Base-by-base conservation (phyloP, 495 filamentous ascomycete species). In the Tuber aestivum region DNA sequence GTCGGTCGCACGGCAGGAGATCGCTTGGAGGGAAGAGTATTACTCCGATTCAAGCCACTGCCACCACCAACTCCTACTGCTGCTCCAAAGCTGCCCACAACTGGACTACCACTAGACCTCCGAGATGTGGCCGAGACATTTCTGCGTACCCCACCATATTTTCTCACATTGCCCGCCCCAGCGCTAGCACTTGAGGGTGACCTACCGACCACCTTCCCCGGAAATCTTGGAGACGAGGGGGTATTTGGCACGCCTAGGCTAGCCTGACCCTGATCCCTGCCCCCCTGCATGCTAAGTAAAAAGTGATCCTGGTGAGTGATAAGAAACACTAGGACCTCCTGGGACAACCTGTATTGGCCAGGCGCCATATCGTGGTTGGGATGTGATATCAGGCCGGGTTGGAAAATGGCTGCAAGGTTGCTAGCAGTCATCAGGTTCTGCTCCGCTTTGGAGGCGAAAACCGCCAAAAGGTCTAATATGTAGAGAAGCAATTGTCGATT, bases 331-430 rank as follows among this genome's bases (percentile, higher is more conserved):
- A 99, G 89, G 56, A 99, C 95, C 81, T 96, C 94, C 85, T 99
- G 95, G 78, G 95, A 98, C 37, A 98, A 85, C 48, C 93, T 91
- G 82, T 99, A 99, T 78, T 97, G 94, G 32, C 91, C 88, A 10
- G 95, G 95, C 12, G 92, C 89, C 94, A 99, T 97, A 79, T 97
- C 94, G 83, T 99, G 95, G 44, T 88, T 86, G 5, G 95, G 95
- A 84, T 98, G 95, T 18, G 94, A 96, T 35, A 99, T 88, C 85
- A 99, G 90, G 69, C 95, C 95, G 5, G 95, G 95, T 83, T 98
- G 96, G 84, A 99, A 99, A 79, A 99, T 97, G 50, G 95, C 95
- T n/a, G 95, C 92, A 20, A 99, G 85, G 82, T 99, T 99, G 77
- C 90, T 90, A 44, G 95, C 93, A 21, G 90, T 96, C 95, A 99